Percentiles rank a stretch among this genome's conserved stretches.
phyloP scores from a whole-genome alignment of 805 yeast species.

The Candida arabinofermentans region DNA sequence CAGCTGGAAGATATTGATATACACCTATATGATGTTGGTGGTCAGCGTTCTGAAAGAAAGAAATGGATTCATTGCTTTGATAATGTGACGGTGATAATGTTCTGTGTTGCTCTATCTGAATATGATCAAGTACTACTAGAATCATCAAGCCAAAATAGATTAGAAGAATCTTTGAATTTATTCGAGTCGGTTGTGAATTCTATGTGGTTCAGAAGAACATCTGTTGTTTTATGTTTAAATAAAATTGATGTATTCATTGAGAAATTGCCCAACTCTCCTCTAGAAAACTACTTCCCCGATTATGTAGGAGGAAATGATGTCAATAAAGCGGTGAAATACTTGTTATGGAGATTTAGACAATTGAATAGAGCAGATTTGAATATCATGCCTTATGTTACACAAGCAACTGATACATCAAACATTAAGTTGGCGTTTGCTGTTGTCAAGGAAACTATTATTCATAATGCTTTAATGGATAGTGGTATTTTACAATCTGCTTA shows the following conservation, averaged over 20 bases:
- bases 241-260: slow-evolving; percentile 89
- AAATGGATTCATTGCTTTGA: slow-evolving; percentile 98
- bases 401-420: slow-evolving; percentile 90
- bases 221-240: slow-evolving; percentile 81
- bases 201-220: slow-evolving; percentile 86
- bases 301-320: slow-evolving; percentile 88
- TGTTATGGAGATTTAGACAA: slow-evolving; percentile 84
- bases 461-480: slow-evolving; percentile 51
- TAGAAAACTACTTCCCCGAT: slow-evolving; percentile 82
- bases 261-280: slow-evolving; percentile 74
- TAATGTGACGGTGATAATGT: slow-evolving; percentile 83
- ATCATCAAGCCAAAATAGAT: slow-evolving; percentile 67
- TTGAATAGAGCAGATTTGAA: slow-evolving; percentile 78
- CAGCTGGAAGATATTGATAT: slow-evolving; percentile 65
- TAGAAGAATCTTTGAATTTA: slow-evolving; percentile 76
- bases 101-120: slow-evolving; percentile 88
- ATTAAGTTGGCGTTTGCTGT: slow-evolving; percentile 73
- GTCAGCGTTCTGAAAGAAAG: slow-evolving; percentile 91
- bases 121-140: slow-evolving; percentile 85
- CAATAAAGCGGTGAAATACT: slow-evolving; percentile 86
- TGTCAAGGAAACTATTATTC: slow-evolving; percentile 53
- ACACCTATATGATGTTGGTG: slow-evolving; percentile 84
- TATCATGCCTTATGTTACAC: slow-evolving; percentile 87
- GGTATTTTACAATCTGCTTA: slow-evolving; percentile 39
- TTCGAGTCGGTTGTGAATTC: slow-evolving; percentile 91